Evolutionary conservation across 768 basidiomycete genomes (phyloP), one percentile per base, ranked within the genome.

Genomic region (Lactarius quietus): DNA sequence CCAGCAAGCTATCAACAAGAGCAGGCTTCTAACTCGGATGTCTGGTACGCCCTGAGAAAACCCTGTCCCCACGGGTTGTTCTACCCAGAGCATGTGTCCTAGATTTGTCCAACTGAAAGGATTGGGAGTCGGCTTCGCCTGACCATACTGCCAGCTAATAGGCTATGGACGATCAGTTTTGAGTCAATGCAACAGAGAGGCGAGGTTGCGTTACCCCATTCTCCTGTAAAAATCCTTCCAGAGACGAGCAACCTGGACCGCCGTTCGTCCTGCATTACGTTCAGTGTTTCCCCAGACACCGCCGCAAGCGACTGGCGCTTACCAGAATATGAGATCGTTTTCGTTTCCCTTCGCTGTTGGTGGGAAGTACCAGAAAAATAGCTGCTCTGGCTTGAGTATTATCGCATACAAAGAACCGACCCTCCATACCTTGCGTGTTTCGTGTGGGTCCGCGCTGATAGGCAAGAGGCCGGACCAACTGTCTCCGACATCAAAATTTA

Each of bases 291-390:
- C 8, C 28, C 26, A 12, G 36, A 51, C 43, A 8, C 36, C 26
- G 12, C 26, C 15, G 36, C 31, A 23, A 53, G 33, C n/a, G 33
- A 4, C 28, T 6, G 18, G 31, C 33, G 23, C 18, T 60, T 43
- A 69, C 68, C 68, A 69, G 43, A 69, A 64, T n/a, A 69, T 69
- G 29, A 69, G 38, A 52, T 69, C 68, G 9, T 64, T 61, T 55
- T 59, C 45, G 45, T 41, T 69, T 4, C 68, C 68, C 29, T 68
- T 60, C 9, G 15, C 12, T 3, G 33, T 62, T 20, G 68, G 66
- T 17, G 68, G 68, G 35, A 59, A 69, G 35, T 68, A 69, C 68
- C 68, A 69, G 43, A 69, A 69, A 51, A 68, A 69, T 6, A 69
- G 57, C 68, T 69, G 39, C 17, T 3, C 23, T 39, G 31, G 12